Conservation (phyloP, 1,284 basidiomycete genomes). For the Phlebopus sp. region DNA sequence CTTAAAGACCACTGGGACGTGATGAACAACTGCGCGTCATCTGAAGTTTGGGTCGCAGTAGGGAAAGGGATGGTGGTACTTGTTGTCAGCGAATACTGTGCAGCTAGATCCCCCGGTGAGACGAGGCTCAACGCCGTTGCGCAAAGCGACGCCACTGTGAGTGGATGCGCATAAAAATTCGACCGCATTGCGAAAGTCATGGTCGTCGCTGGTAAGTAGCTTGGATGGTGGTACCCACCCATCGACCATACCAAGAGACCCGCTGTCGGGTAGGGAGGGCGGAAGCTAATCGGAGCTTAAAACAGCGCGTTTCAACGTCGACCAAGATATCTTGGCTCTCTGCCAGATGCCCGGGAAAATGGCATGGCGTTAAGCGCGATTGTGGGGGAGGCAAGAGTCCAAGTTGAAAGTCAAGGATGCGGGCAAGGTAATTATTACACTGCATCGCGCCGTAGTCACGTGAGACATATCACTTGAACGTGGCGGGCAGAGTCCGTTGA, state of each 20-base stretch:
- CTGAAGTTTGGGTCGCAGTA: constrained; percentile 51
- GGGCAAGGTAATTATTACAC: too few relatives aligned
- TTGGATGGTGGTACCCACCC: not conserved
- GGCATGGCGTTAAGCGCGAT: too few relatives aligned
- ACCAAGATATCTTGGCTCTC: not conserved
- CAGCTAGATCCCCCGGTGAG: constrained; percentile 43
- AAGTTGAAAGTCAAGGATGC: not conserved
- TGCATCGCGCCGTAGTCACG: constrained; percentile 3
- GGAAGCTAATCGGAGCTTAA: constrained; percentile 1
- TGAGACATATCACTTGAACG: constrained; percentile 2
- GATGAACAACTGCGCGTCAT: constrained; percentile 53
- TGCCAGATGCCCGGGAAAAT: not conserved
- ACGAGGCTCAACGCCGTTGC: constrained; percentile 7
- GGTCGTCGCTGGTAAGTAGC: not conserved
- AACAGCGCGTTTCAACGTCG: not conserved
- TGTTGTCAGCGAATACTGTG: constrained; percentile 54
- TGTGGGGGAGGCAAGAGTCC: not conserved
- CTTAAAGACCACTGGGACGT: constrained; percentile 58
- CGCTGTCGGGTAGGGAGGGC: not conserved
- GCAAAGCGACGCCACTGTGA: not conserved
- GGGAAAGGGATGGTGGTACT: constrained; percentile 67
- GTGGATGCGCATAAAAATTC: not conserved
- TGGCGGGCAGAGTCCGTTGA: not conserved
- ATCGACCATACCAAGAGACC: not conserved
- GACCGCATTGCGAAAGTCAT: constrained; percentile 15